These are phyloP conservation scores for Neofusicoccum sp. DNA, from an alignment of 2,329 filamentous ascomycete genomes.

Conservation along the genomic window DNA sequence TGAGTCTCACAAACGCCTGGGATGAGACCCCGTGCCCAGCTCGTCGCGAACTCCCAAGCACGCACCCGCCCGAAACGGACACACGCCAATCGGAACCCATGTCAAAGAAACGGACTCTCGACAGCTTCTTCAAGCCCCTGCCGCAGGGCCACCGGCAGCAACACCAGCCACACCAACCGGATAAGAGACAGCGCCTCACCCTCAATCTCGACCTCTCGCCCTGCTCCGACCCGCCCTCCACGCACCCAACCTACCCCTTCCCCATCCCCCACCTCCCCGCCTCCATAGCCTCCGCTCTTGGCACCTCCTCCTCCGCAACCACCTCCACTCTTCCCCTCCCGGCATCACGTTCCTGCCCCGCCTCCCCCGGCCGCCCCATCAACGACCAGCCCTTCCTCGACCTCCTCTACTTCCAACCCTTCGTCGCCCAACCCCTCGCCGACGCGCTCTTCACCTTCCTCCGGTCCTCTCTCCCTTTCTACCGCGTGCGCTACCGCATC, in stretches of 20 bases:
- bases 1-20: not conserved
- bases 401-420: constrained; percentile 73
- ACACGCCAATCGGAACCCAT: not conserved
- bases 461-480: constrained; percentile 69
- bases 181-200: constrained; percentile 20
- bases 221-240: constrained; percentile 30
- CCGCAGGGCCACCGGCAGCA: constrained; percentile 24
- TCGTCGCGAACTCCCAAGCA: not conserved
- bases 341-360: constrained; percentile 41
- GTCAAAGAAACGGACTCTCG: constrained; percentile 61
- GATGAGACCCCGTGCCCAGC: not conserved
- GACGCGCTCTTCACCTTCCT: constrained; percentile 68
- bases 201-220: constrained; percentile 29
- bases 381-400: constrained; percentile 69
- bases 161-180: not conserved
- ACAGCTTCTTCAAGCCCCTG: constrained; percentile 63
- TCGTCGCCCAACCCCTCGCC: constrained; percentile 58
- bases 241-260: constrained; percentile 54
- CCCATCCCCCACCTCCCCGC: constrained; percentile 50
- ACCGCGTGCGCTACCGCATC: constrained; percentile 71
- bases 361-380: constrained; percentile 55
- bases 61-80: not conserved
- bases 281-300: constrained; percentile 42
- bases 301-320: constrained; percentile 14
- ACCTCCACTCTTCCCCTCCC: constrained; percentile 23